Evolutionary conservation across 2,329 filamentous ascomycete genomes (phyloP), one percentile per base, ranked within the genome.

Genomic region (Aquanectria penicillioides): DNA sequence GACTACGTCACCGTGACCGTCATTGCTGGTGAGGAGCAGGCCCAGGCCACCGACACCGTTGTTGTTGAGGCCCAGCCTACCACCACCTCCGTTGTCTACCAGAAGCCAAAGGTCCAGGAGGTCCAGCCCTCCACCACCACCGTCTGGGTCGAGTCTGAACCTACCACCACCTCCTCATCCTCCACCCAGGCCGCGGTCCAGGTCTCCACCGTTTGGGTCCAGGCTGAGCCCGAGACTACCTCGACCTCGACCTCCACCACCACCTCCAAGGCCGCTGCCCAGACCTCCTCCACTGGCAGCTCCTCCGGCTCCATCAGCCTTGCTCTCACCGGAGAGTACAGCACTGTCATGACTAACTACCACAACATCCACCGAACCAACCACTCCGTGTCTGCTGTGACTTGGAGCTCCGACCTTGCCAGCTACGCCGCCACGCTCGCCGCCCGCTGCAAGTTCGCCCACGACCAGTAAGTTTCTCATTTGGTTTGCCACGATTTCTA

Each of bases 311-410:
- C 15, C 5, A n/a, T 6, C 46, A 20, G 48, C 43, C 38, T 65
- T 29, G 53, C 64, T 17, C 37, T 64, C 10, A 50, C 57, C 10
- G 56, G 55, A 36, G 64, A 75, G 51, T 77, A 80, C 57, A 29
- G 69, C 56, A 73, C 73, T 54, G 72, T 77, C 12, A 82, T 83
- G 46, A 69, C 94, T 46, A 81, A 88, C 69, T 86, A 92, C 74
- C 95, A 98, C 88, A 97, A 97, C 80, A 71, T 89, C 50, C 92
- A 95, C 79, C 94, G 95, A 63, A 75, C 82, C 71, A 96, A 95
- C 81, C 93, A 97, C 84, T 89, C 89, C 15, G 87, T 87, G 29
- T 71, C 77, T 18, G 83, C 79, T 38, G 72, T 97, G 40, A 73
- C 71, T 47, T 98, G 92, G 90, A 83, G 89, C 68, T 71, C 79